Evolutionary conservation across 208 protist genomes (phyloP).

Genomic region (Kentomonas sorsogonicus): DNA sequence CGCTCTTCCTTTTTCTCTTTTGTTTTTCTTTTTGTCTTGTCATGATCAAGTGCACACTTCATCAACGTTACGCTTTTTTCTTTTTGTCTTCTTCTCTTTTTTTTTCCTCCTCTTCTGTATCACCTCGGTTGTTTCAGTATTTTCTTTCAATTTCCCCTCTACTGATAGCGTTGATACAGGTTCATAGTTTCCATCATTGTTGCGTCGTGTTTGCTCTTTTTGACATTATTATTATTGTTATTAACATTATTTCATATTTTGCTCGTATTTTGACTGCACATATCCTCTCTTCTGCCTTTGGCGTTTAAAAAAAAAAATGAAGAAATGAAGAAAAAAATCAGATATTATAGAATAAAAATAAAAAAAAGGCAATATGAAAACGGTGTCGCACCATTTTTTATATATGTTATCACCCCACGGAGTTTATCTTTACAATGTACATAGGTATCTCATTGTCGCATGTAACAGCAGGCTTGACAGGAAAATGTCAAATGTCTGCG

Average conservation of each 20-base stretch:
- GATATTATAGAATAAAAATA: not conserved
- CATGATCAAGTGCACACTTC: not conserved
- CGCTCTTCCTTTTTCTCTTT: not conserved
- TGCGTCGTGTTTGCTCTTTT: not conserved
- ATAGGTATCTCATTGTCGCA: too few relatives aligned
- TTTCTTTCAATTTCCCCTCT: not conserved
- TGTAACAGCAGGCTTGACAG: too few relatives aligned
- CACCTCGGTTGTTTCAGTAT: not conserved
- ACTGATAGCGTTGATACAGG: too few relatives aligned
- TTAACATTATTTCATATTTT: constrained; percentile 4
- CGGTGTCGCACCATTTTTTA: too few relatives aligned
- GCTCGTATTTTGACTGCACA: not conserved
- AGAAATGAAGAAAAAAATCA: not conserved
- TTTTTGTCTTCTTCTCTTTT: constrained; percentile 4
- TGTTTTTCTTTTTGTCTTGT: not conserved
- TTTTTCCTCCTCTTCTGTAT: not conserved
- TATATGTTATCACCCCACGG: too few relatives aligned
- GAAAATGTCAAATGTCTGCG: too few relatives aligned
- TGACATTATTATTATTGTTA: not conserved
- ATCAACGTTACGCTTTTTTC: constrained; percentile 1
- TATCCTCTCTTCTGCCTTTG: not conserved
- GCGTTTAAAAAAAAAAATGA: constrained; percentile 5
- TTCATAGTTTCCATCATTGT: too few relatives aligned
- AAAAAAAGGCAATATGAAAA: too few relatives aligned
- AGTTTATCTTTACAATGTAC: too few relatives aligned